Evolutionary conservation across 2,329 filamentous ascomycete species (phyloP).

Genomic region (Nigrospora sphaerica): DNA sequence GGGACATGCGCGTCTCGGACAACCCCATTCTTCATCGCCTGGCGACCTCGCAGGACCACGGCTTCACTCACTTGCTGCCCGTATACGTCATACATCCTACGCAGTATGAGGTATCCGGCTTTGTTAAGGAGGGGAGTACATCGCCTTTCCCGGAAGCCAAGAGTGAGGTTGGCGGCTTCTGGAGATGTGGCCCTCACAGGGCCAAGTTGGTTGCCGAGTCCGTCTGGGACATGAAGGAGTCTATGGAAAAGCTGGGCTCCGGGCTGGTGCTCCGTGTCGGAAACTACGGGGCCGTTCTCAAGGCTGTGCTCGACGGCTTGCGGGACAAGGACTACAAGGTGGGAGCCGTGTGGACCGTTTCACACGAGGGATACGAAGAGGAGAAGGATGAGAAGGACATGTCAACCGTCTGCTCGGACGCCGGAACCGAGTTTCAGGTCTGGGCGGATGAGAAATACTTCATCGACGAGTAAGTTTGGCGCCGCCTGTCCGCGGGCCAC

Average conservation of each 20-base stretch:
- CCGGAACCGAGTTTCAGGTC: constrained; percentile 52
- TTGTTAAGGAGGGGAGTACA: constrained; percentile 45
- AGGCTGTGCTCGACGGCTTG: constrained; percentile 46
- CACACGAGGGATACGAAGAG: constrained; percentile 65
- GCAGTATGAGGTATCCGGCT: constrained; percentile 69
- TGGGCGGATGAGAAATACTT: constrained; percentile 75
- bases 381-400: constrained; percentile 54
- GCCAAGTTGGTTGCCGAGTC: constrained; percentile 66
- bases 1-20: constrained; percentile 66
- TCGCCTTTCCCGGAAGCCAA: constrained; percentile 65
- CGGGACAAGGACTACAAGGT: constrained; percentile 37
- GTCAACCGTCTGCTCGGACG: constrained; percentile 40
- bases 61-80: constrained; percentile 63
- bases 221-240: constrained; percentile 64
- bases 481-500: not conserved
- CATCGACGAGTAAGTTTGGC: constrained; percentile 62
- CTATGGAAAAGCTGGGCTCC: constrained; percentile 51
- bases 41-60: constrained; percentile 38
- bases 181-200: constrained; percentile 67
- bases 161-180: constrained; percentile 59
- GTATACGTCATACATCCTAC: constrained; percentile 62
- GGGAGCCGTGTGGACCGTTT: constrained; percentile 66
- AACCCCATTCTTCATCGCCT: constrained; percentile 64
- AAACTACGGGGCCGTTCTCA: constrained; percentile 49
- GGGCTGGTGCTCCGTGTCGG: constrained; percentile 60